These are phyloP conservation scores for Blastocladiella britannica DNA, from an alignment of 192 early-diverging fungal species.

Conservation along the genomic window DNA sequence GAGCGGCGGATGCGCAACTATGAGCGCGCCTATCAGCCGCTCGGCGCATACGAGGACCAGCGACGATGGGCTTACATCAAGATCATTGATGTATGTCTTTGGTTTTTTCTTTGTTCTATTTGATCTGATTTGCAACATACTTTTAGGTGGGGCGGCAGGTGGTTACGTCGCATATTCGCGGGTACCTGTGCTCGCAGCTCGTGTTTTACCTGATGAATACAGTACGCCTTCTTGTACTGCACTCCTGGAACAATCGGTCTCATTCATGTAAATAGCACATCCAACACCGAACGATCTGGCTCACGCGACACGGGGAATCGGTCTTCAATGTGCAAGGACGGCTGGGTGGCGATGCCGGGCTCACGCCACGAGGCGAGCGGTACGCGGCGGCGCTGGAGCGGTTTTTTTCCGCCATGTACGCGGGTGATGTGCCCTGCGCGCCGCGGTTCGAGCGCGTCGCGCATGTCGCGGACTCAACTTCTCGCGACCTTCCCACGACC, in stretches of 20 bases:
- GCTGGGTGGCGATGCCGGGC: constrained; percentile 71
- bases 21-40: constrained; percentile 72
- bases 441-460: too few relatives aligned
- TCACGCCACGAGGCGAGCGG: constrained; percentile 45
- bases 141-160: constrained; percentile 15
- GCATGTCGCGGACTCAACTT: too few relatives aligned
- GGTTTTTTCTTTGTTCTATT: neutral
- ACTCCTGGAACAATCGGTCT: neutral
- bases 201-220: constrained; percentile 99
- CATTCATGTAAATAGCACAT: constrained; percentile 6
- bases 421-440: neutral
- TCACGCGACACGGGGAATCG: constrained; percentile 86
- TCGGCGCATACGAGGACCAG: constrained; percentile 65
- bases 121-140: neutral
- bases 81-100: constrained; percentile 55
- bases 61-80: constrained; percentile 76
- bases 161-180: constrained; percentile 81
- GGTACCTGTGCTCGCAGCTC: constrained; percentile 77
- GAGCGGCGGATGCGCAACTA: constrained; percentile 68
- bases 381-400: constrained; percentile 53
- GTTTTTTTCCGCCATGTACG: constrained; percentile 34
- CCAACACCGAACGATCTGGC: constrained; percentile 55
- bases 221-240: constrained; percentile 5
- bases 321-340: constrained; percentile 59
- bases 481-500: too few relatives aligned